Conservation (phyloP, 345 rosid genomes). For the Salix dunnii region DNA sequence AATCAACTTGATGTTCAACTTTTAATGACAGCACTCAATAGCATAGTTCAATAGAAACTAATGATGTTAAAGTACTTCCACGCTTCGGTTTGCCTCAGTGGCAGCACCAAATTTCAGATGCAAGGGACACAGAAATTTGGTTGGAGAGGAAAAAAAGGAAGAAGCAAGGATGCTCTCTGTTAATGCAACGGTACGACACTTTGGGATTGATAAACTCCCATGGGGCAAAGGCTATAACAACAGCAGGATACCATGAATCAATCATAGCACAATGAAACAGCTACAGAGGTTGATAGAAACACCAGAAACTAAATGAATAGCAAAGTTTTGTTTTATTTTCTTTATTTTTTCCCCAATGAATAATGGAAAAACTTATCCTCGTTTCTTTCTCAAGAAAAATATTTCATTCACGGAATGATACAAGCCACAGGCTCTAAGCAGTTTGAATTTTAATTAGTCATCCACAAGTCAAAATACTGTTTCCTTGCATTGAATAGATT, state of each 20-base stretch:
- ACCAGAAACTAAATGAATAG: not conserved
- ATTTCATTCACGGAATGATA: not conserved
- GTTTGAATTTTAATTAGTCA: not conserved
- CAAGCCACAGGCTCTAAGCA: not conserved
- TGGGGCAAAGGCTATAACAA: not conserved
- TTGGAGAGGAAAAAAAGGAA: not conserved
- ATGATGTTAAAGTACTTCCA: not conserved
- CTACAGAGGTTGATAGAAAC: not conserved
- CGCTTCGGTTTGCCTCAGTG: not conserved
- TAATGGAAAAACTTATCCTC: not conserved
- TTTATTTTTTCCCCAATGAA: not conserved
- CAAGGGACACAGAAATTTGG: not conserved
- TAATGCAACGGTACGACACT: not conserved
- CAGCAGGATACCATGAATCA: not conserved
- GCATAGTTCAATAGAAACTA: not conserved
- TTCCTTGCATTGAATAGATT: not conserved
- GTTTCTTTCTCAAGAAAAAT: not conserved
- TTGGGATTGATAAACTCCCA: not conserved
- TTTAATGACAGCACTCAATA: not conserved
- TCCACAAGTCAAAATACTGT: not conserved
- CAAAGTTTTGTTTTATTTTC: not conserved
- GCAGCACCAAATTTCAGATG: not conserved
- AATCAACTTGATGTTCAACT: not conserved
- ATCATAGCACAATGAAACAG: not conserved
- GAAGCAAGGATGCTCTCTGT: too few species aligned